Conservation (phyloP, 495 filamentous ascomycete species). For the Acidiella bohemica region DNA sequence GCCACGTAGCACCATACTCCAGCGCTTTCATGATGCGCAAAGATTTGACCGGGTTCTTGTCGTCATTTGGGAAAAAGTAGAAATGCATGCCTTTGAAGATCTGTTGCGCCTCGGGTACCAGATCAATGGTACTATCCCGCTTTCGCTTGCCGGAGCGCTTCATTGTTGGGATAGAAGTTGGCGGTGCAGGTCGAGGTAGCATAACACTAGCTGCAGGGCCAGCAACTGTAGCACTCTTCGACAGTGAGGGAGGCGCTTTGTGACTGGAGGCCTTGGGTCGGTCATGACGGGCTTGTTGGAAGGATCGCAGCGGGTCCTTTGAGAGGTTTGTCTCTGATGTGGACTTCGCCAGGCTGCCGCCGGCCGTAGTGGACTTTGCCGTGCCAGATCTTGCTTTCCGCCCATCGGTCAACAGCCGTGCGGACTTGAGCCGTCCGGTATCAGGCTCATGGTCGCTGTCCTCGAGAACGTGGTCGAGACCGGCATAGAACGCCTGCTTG, state of each 20-base stretch:
- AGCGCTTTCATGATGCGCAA: slow-evolving; percentile 59
- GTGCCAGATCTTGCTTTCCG: no score
- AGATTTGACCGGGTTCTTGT: slow-evolving; percentile 49
- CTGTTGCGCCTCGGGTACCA: slow-evolving; percentile 44
- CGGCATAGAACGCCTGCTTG: slow-evolving; percentile 9
- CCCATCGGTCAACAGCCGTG: no score
- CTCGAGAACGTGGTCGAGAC: background rate
- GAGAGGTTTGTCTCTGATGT: slow-evolving; percentile 4
- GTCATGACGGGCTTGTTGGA: background rate
- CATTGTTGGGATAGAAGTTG: background rate
- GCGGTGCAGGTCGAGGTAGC: background rate
- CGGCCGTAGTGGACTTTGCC: no score
- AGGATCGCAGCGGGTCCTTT: background rate
- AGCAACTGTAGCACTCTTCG: slow-evolving; percentile 4
- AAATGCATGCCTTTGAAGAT: slow-evolving; percentile 47
- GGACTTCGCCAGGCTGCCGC: slow-evolving; percentile 2
- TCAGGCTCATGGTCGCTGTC: slow-evolving; percentile 18
- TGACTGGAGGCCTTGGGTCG: background rate
- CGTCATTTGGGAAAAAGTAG: slow-evolving; percentile 68
- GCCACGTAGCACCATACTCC: slow-evolving; percentile 62
- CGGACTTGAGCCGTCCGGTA: no score
- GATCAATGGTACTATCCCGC: slow-evolving; percentile 25
- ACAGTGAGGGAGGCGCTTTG: background rate
- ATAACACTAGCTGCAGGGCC: background rate
- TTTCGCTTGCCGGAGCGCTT: slow-evolving; percentile 36